Base-by-base conservation (phyloP, 345 rosid genomes). In the Ricinus communis region DNA sequence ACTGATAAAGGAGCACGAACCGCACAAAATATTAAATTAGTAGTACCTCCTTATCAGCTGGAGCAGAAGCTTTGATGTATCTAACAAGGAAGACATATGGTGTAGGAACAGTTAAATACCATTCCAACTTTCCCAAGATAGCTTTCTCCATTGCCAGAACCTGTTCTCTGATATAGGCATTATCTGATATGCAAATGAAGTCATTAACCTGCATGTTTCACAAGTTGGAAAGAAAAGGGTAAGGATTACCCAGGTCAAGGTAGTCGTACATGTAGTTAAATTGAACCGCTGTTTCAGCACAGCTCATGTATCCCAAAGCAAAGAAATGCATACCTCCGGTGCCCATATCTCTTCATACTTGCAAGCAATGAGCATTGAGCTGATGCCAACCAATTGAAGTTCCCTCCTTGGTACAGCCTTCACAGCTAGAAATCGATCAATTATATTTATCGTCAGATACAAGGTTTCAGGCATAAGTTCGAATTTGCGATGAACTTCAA, bases 301-400 rank as follows among this genome's bases (percentile, higher is more conserved):
- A n/a, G n/a, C n/a, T n/a, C n/a, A n/a, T n/a, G n/a, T n/a, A 43
- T 43, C 12, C 16, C 49, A 47, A 45, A 27, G 12, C 19, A 28
- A 25, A 45, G 38, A 27, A n/a, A 24, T 3, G 19, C 18, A 14
- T 82, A 87, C 90, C 95, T 89, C 88, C 31, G 96, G 98, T 16
- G 98, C 90, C 98, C 97, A 91, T 69, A 91, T 88, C 81, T 91
- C 98, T 80, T 94, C 98, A 59, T 94, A 94, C 75, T 94, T 94
- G 82, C 95, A 91, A 31, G 98, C 97, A 4, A 91, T 82, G 24
- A 94, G 91, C 95, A 94, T 82, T 25, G 97, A 79, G 65, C 96
- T 84, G 47, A 91, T 86, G 73, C 97, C 98, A 30, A 91, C 74
- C 21, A 91, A 70, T 81, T 94, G 96, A 57, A 94, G 90, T 75